Conservation (phyloP, 2,329 filamentous ascomycete species). For the Exophiala oligosperma region DNA sequence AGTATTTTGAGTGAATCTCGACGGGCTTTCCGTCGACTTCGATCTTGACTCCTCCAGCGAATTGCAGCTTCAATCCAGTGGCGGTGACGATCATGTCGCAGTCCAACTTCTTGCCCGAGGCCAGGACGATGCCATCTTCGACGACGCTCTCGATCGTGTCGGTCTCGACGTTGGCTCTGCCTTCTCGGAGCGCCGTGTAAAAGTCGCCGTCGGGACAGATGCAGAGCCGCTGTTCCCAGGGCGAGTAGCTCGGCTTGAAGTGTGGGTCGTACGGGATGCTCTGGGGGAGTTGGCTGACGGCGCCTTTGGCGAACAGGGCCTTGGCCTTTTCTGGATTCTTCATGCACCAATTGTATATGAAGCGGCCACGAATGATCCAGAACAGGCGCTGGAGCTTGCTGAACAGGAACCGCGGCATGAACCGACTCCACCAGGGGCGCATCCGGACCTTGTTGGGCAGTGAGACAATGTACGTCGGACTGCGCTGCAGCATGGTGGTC, state of each 20-base stretch:
- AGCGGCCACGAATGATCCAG: background rate
- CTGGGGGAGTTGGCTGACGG: conserved; percentile 3
- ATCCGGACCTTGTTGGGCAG: background rate
- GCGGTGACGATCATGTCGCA: conserved; percentile 46
- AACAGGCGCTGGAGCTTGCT: background rate
- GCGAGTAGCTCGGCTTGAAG: conserved; percentile 53
- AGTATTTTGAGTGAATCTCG: conserved; percentile 35
- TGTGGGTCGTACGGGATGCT: conserved; percentile 57
- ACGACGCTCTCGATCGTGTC: conserved; percentile 54
- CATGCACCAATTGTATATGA: background rate
- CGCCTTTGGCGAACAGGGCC: background rate
- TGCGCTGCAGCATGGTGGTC: conserved; percentile 75
- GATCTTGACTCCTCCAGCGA: conserved; percentile 38
- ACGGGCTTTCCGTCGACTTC: conserved; percentile 38
- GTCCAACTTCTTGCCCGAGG: conserved; percentile 41
- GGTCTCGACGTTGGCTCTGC: conserved; percentile 55
- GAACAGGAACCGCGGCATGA: background rate
- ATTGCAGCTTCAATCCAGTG: conserved; percentile 41
- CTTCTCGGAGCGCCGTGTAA: conserved; percentile 51
- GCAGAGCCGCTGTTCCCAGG: conserved; percentile 51
- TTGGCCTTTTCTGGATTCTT: background rate
- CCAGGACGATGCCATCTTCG: conserved; percentile 49
- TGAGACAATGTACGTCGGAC: conserved; percentile 65
- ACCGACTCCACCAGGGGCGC: background rate
- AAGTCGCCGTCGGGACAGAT: conserved; percentile 63